Conservation (phyloP, 208 protist species). For the Herpetomonas samuelpessoai region DNA sequence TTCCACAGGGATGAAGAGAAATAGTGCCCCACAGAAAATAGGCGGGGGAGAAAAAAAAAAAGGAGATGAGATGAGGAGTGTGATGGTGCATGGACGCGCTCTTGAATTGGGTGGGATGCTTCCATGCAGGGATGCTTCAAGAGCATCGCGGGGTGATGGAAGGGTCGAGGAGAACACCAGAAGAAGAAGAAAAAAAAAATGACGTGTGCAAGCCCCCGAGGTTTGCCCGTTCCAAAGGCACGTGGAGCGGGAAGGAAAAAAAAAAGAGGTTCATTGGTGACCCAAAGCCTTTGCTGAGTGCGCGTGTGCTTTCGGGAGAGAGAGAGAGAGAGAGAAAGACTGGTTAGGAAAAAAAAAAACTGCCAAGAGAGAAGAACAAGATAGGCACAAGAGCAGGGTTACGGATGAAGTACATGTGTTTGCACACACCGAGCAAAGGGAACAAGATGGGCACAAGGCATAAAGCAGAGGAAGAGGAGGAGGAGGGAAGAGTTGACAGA, state of each 20-base stretch:
- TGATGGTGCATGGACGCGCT: neutral
- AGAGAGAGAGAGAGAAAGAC: constrained; percentile 1
- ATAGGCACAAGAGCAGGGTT: neutral
- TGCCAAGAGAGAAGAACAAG: too few species aligned
- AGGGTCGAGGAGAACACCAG: neutral
- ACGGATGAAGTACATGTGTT: neutral
- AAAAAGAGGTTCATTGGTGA: neutral
- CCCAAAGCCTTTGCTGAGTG: neutral
- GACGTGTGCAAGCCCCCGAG: too few species aligned
- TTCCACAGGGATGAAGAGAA: too few species aligned
- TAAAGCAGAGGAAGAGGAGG: neutral
- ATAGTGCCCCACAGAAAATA: too few species aligned
- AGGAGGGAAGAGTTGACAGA: neutral
- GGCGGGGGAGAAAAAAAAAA: too few species aligned
- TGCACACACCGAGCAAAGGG: constrained; percentile 1
- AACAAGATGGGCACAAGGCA: neutral
- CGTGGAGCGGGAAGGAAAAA: neutral
- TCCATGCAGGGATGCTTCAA: neutral
- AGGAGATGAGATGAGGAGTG: too few species aligned
- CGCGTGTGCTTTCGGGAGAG: neutral
- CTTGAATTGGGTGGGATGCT: neutral
- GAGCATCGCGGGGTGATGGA: neutral
- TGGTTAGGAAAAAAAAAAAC: too few species aligned
- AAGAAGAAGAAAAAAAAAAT: neutral
- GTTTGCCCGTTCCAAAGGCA: neutral